Percentiles rank a stretch among this genome's conserved stretches.
phyloP scores from a whole-genome alignment of 106 monocot genomes.

The Xerophyta viscosa region DNA sequence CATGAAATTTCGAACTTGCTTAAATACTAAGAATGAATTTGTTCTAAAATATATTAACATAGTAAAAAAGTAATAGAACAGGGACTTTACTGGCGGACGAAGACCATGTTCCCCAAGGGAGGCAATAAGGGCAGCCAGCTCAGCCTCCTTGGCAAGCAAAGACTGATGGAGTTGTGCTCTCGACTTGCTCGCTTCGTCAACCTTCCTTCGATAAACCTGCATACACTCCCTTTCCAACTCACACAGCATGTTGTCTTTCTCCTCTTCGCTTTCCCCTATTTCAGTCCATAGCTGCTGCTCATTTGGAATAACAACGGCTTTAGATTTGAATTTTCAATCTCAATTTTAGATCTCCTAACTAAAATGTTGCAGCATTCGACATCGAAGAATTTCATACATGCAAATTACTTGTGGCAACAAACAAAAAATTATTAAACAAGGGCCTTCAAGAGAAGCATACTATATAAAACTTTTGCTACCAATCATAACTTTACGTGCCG shows the following conservation, averaged over 20 bases:
- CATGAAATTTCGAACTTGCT: too few species aligned
- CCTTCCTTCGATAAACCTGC: constrained; percentile 49
- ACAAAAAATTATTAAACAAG: too few species aligned
- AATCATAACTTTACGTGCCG: too few species aligned
- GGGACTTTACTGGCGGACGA: constrained; percentile 25
- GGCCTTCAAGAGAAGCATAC: too few species aligned
- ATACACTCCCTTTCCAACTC: constrained; percentile 69
- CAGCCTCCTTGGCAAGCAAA: constrained; percentile 49
- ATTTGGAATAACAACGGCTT: background rate
- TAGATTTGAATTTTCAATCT: too few species aligned
- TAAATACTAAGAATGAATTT: too few species aligned
- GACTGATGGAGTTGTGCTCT: constrained; percentile 47
- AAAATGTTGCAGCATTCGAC: too few species aligned
- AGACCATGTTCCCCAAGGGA: constrained; percentile 48
- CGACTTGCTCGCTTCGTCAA: constrained; percentile 34
- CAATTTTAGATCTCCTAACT: too few species aligned
- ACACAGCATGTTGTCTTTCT: constrained; percentile 45
- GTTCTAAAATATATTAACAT: too few species aligned
- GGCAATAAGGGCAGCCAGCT: constrained; percentile 45
- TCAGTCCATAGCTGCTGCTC: constrained; percentile 41
- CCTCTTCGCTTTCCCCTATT: constrained; percentile 41
- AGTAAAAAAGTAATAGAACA: background rate
- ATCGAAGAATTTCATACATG: too few species aligned
- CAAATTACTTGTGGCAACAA: too few species aligned
- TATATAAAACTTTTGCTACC: too few species aligned